Base-by-base conservation (phyloP, 495 filamentous ascomycete genomes). In the Platismatia glauca region DNA sequence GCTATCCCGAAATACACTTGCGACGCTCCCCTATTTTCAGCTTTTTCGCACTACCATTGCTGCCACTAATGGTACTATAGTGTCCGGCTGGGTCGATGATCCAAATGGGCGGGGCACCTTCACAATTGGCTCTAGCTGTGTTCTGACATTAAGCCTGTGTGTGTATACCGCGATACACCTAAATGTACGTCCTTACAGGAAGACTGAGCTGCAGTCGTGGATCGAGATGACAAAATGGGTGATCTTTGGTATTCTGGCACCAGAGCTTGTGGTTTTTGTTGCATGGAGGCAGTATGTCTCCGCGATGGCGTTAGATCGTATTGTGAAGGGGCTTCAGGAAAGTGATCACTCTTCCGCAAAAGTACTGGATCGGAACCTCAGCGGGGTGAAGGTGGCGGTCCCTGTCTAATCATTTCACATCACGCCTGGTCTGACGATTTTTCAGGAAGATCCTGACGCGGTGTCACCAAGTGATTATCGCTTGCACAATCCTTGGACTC, bases 151-250 rank as follows among this genome's bases (percentile, higher is more conserved):
- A 3, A 27, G 43, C 18, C 44, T 78, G 13, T 78, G 77, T 60
- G 67, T 79, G 9, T 79, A 71, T 67, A 72, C 74, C 15, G 70
- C 76, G 3, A 61, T 80, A 0, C 77, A 80, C 60, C 65, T 76
- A 0, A 72, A 80, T 59, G 60, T 79, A 15, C 67, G 70, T 7
- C 59, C 29, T 41, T 13, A 13, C 33, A 57, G 38, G 5, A 46
- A 31, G 22, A 38, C 62, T 0, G 15, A 39, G 39, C 27, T 44
- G 18, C 27, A 37, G 18, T 52, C 53, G 24, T 55, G n/a, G 11
- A 18, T 60, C 13, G 41, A 22, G 20, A 29, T n/a, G 12, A 9
- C 55, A 4, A 55, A 37, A 39, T 65, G 63, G 63, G 39, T 34
- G 13, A 2, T 61, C 22, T 24, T 57, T 4, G 63, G 63, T n/a